A percentile compares a stretch with the other conserved stretches of the same genome.
Evolutionary conservation across 2,329 filamentous ascomycete genomes (phyloP).

Genomic region (Incumbomyces delicatus): DNA sequence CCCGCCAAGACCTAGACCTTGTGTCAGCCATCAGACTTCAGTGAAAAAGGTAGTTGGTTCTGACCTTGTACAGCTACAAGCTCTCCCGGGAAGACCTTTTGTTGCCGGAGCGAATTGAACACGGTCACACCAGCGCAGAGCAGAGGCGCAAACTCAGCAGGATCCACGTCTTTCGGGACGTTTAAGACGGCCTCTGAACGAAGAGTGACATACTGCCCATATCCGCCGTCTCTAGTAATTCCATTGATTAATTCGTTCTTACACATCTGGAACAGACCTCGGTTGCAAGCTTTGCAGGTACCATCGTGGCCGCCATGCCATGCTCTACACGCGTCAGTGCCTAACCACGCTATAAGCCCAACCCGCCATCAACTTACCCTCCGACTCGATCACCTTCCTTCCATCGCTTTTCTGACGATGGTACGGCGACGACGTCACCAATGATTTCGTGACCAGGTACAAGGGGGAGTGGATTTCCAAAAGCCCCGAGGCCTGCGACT

Average conservation of each 20-base stretch:
- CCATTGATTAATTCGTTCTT: conserved; percentile 55
- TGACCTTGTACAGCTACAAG: conserved; percentile 38
- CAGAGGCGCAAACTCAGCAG: conserved; percentile 37
- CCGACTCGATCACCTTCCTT: conserved; percentile 58
- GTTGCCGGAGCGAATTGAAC: conserved; percentile 34
- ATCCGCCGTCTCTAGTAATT: conserved; percentile 57
- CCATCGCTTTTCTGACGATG: conserved; percentile 48
- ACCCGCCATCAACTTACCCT: conserved; percentile 45
- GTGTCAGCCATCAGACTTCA: neutral
- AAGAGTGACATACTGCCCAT: conserved; percentile 31
- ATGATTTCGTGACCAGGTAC: conserved; percentile 64
- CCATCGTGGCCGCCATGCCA: conserved; percentile 54
- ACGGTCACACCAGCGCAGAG: conserved; percentile 43
- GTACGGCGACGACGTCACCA: conserved; percentile 55
- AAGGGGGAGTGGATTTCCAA: conserved; percentile 51
- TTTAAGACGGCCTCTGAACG: conserved; percentile 32
- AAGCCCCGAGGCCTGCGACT: conserved; percentile 36
- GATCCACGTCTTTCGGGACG: conserved; percentile 39
- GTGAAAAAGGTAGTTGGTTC: neutral
- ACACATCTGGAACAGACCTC: conserved; percentile 60
- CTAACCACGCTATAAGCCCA: conserved; percentile 25
- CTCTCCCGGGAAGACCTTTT: conserved; percentile 37
- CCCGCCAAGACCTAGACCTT: conserved; percentile 36
- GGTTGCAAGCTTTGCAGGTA: conserved; percentile 53
- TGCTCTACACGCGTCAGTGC: conserved; percentile 18